Conservation (phyloP, 306 rosid species). For the Sicyos edulis region DNA sequence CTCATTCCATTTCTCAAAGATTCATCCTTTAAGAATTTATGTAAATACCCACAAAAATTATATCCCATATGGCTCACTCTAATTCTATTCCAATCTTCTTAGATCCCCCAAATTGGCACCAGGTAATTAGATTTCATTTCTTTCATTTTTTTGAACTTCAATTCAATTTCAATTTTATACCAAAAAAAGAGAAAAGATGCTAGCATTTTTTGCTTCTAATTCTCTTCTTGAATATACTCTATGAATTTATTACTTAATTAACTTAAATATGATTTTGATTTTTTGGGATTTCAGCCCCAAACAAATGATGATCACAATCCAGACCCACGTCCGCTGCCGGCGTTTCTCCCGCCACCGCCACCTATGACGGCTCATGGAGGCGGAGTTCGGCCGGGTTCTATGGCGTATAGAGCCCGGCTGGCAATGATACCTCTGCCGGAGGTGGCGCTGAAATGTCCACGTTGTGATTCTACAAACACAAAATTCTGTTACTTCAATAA, state of each 20-base stretch:
- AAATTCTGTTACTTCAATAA: too few species aligned
- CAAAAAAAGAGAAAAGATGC: background rate
- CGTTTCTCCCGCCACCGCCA: conserved; percentile 23
- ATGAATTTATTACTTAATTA: background rate
- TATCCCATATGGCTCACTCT: conserved; percentile 73
- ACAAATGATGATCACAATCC: conserved; percentile 26
- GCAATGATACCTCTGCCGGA: conserved; percentile 76
- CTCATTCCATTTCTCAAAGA: background rate
- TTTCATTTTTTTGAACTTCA: conserved; percentile 19
- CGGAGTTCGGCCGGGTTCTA: conserved; percentile 56
- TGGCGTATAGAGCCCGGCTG: conserved; percentile 76
- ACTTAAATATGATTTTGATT: background rate
- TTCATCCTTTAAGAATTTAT: conserved; percentile 6
- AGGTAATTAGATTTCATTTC: conserved; percentile 59
- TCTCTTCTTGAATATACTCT: conserved; percentile 14
- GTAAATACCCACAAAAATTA: background rate
- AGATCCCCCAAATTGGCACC: conserved; percentile 98
- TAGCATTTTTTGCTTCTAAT: background rate
- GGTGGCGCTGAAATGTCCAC: conserved; percentile 70
- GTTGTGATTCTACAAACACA: too few species aligned
- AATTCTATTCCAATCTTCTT: conserved; percentile 86
- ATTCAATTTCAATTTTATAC: conserved; percentile 6
- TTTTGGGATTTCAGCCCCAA: conserved; percentile 12
- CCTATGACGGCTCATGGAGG: conserved; percentile 21
- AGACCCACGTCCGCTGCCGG: conserved; percentile 41